Base-by-base conservation (phyloP, 1,284 basidiomycete species). In the Cerrena zonata region DNA sequence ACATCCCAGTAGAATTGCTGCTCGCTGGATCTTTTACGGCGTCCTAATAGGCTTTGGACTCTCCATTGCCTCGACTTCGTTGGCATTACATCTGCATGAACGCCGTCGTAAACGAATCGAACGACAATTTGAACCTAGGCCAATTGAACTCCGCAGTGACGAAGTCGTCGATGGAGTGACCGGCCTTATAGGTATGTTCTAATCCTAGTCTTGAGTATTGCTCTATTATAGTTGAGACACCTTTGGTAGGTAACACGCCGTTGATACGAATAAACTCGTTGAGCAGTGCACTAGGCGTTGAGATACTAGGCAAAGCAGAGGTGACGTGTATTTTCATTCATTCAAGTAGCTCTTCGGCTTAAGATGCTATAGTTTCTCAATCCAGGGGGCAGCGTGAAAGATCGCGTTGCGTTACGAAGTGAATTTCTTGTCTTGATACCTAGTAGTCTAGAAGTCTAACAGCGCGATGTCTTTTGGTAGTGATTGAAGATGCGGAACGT, bases 331-430 rank as follows among this genome's bases (percentile, higher is more conserved):
- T 22, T 24, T 30, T 25, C 13, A 25, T 7, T 15, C 25, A 21
- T 30, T n/a, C 25, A 45, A 15, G 10, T 15, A 26, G 24, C 25
- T 5, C 22, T 27, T 18, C 37, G 45, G 38, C 4, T 40, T 5
- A 30, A 4, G 23, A 41, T 4, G 5, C 21, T 45, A 15, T 50
- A 94, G 86, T 98, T 89, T 64, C 69, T 99, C 49, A 99, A 99
- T 68, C 95, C 96, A 0, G 96, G 94, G 15, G 96, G 96, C 21
- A 97, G 93, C 50, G 90, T 98, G 42, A 99, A 99, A 69, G 96
- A 99, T 67, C 81, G 96, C 21, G 94, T 99, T 11, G 95, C 94
- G 0, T 68, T 98, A 49, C 80, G 84, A 65, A 93, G 92, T 94
- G 61, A 53, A 80, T 46, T 22, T 43, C 41, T 22, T 25, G 18